Conservation (phyloP, 495 filamentous ascomycete genomes). For the Aspergillus conjunctus region DNA sequence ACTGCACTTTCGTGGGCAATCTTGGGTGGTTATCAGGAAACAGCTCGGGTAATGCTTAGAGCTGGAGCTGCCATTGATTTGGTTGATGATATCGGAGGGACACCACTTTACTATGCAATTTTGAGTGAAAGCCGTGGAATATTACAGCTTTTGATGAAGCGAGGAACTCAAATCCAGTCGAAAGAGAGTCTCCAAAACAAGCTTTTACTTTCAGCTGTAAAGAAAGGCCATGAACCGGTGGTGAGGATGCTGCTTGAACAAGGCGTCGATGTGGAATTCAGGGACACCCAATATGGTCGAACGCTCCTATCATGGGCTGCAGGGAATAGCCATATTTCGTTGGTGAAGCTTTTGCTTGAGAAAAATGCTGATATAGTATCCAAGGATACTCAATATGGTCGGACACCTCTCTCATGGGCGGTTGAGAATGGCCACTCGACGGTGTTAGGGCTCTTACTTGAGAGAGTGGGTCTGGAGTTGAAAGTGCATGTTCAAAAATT, state of each 20-base stretch:
- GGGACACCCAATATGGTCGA: constrained; percentile 21
- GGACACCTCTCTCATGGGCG: constrained; percentile 18
- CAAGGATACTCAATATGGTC: constrained; percentile 8
- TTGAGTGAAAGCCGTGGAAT: background rate
- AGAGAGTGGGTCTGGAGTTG: background rate
- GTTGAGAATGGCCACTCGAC: constrained; percentile 9
- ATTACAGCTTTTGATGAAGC: constrained; percentile 1
- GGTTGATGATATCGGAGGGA: constrained; percentile 2
- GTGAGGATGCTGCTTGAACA: constrained; percentile 24
- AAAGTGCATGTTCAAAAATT: constrained; percentile 19
- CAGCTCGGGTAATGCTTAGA: constrained; percentile 2
- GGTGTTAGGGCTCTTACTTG: background rate
- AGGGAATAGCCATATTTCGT: constrained; percentile 22
- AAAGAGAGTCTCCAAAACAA: constrained; percentile 12
- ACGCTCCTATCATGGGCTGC: constrained; percentile 29
- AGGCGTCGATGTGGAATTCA: constrained; percentile 24
- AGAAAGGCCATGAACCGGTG: background rate
- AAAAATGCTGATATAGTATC: constrained; percentile 9
- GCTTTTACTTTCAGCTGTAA: constrained; percentile 22
- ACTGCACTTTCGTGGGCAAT: constrained; percentile 5
- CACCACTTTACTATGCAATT: constrained; percentile 1
- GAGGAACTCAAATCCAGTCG: background rate
- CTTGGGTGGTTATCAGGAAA: background rate
- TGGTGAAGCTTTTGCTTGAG: constrained; percentile 27
- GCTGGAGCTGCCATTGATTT: background rate